phyloP scores from a whole-genome alignment of 2,329 filamentous ascomycete species.

The Venturia pyrina region DNA sequence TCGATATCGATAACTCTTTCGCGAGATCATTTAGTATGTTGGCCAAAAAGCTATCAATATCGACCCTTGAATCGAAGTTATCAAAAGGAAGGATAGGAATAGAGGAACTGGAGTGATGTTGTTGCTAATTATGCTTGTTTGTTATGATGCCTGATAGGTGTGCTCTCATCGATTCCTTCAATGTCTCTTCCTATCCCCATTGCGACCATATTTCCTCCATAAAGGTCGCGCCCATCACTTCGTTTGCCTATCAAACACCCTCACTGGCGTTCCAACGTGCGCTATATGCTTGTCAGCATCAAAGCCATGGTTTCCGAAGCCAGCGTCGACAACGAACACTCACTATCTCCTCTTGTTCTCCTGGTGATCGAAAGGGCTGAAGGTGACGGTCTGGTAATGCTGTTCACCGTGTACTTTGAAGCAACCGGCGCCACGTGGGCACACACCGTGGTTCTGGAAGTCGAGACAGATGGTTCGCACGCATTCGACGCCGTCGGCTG shows the following conservation, averaged over 20 bases:
- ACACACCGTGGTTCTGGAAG: background rate
- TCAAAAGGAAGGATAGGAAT: too few species aligned
- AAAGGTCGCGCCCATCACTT: background rate
- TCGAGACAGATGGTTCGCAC: background rate
- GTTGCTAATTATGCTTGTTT: too few species aligned
- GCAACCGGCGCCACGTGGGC: background rate
- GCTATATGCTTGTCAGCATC: background rate
- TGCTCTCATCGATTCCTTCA: too few species aligned
- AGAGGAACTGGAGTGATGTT: too few species aligned
- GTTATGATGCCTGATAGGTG: too few species aligned
- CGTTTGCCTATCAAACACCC: too few species aligned
- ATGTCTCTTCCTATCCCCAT: too few species aligned
- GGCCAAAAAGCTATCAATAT: background rate
- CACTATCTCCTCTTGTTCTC: background rate
- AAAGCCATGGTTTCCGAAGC: background rate
- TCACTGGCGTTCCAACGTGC: background rate
- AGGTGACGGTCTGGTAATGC: background rate
- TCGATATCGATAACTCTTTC: background rate
- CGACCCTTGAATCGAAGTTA: too few species aligned
- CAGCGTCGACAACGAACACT: background rate
- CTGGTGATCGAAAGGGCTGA: background rate
- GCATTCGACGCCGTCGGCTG: conserved; percentile 1
- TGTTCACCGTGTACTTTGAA: conserved; percentile 10
- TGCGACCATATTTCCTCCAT: too few species aligned
- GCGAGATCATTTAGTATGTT: background rate